Base-by-base conservation (phyloP, 148 eudicot genomes). In the Amaranthus cruentus region DNA sequence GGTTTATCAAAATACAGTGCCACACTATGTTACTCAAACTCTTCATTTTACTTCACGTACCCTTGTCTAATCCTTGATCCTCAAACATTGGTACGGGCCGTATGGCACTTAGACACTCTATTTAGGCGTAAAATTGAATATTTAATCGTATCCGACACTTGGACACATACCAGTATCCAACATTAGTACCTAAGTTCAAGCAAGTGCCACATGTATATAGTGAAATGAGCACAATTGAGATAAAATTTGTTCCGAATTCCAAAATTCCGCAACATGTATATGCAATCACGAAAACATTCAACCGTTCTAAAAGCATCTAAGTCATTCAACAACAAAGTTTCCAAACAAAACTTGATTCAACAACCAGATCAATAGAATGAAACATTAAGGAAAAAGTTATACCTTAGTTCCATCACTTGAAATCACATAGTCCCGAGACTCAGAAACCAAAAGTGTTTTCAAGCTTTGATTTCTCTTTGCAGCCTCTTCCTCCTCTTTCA, bases 401-500 rank as follows among this genome's bases (percentile, higher is more conserved):
- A 81, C 89, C 87, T 86, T 72, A 50, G 60, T 75, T 28, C 64
- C 87, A 70, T 70, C 83, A 70, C 78, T 75, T 47, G 83, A 72
- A 55, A 86, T 70, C 70, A 86, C 76, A 77, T 76, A 81, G 70
- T 86, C 89, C 9, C 89, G 84, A 70, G 87, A 59, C 15, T 64
- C 77, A 71, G 72, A 58, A 62, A 79, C 83, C 83, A 86, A 77
- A 78, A 86, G 78, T 21, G 83, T 77, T 68, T 74, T 81, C 78
- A 86, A 69, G 55, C 70, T 81, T 58, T 86, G 89, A 75, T 86
- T 82, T 68, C 69, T 76, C 76, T 55, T 82, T 6, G 84, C 85
- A 0, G 65, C 81, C 72, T 84, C 87, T 78, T 86, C 87, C 75
- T 79, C 80, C 78, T 84, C 87, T 71, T 82, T 84, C 77, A 86